A percentile compares a stretch with the other conserved stretches of the same genome.
These are phyloP conservation scores for Rhodomyrtus psidioides DNA, from an alignment of 441 rosid genomes.

Conservation along the genomic window DNA sequence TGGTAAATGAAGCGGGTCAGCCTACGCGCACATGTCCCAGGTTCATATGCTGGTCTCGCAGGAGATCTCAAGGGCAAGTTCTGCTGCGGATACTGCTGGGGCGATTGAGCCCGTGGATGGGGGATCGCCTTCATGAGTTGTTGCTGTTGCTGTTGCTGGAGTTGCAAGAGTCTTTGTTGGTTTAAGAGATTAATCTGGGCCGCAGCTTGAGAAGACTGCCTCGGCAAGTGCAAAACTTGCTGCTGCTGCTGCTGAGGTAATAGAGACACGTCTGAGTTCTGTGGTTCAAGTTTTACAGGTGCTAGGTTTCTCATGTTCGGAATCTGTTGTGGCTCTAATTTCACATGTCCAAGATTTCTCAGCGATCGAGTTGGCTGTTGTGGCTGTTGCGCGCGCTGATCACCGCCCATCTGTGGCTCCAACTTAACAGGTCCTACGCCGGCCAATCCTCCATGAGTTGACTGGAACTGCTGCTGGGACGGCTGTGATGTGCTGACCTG, in stretches of 20 bases:
- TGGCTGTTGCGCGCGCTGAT: conserved; percentile 54
- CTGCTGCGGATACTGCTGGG: conserved; percentile 84
- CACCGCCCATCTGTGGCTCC: conserved; percentile 68
- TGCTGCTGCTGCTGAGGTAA: conserved; percentile 64
- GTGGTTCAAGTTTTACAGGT: conserved; percentile 78
- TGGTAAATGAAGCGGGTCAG: conserved; percentile 86
- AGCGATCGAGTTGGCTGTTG: conserved; percentile 46
- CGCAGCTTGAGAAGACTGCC: conserved; percentile 70
- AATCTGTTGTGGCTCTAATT: conserved; percentile 70
- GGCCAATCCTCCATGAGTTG: conserved; percentile 57
- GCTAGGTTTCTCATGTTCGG: conserved; percentile 52
- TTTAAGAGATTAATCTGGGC: conserved; percentile 58
- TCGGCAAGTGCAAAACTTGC: conserved; percentile 69
- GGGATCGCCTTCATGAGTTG: conserved; percentile 80
- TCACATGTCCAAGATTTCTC: conserved; percentile 56
- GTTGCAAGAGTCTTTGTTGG: conserved; percentile 70
- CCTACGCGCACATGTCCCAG: conserved; percentile 93
- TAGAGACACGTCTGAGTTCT: conserved; percentile 62
- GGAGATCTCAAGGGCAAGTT: conserved; percentile 66
- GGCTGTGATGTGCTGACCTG: conserved; percentile 39
- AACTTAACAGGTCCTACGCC: conserved; percentile 69
- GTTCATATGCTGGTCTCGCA: conserved; percentile 67
- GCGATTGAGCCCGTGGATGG: conserved; percentile 70
- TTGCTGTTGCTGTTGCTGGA: conserved; percentile 75
- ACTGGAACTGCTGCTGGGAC: conserved; percentile 45